Evolutionary conservation across 768 basidiomycete species (phyloP), one percentile per base, ranked within the genome.

Genomic region (Gyrodon lividus): DNA sequence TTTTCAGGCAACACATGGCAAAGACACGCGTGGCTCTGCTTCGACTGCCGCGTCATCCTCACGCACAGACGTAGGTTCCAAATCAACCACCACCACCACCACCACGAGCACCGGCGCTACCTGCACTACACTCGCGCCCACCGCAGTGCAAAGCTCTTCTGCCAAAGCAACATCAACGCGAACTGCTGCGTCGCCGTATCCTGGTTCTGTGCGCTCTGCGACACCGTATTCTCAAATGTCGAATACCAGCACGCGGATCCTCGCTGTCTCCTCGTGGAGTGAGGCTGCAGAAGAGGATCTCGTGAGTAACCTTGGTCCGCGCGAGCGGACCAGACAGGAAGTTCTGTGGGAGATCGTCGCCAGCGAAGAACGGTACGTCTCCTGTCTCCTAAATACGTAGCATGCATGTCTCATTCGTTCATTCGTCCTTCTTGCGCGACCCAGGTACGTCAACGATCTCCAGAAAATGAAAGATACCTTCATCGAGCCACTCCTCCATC

Each of bases 321-420:
- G 92, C 54, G 95, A 98, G 68, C 83, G 95, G 51, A 97, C 95
- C 34, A 82, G 95, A 46, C 95, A 98, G 70, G 95, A 98, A 72
- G 95, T 98, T 6, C 70, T 98, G 23, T 97, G 92, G 76, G 95
- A 98, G 74, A 98, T 98, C 58, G 93, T 98, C 43, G 87, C 89
- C 26, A 93, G 91, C 59, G 95, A 98, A 72, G 93, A 98, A 69
- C 84, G 94, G 91, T 92, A 62, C 45, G 81, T 45, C 14, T 42
- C 46, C 9, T 37, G 31, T 55, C 53, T 24, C 35, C 46, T 41
- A 17, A 35, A 16, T 41, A 19, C 37, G 34, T 42, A 56, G 54
- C 26, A 2, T 37, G 4, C 3, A 26, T 35, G 3, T n/a, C 42
- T 42, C 33, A 57, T 45, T 41, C 23, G 34, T 31, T 42, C 33